These are phyloP conservation scores for Penicillium bialowiezense DNA, from an alignment of 495 filamentous ascomycete genomes.

Conservation along the genomic window DNA sequence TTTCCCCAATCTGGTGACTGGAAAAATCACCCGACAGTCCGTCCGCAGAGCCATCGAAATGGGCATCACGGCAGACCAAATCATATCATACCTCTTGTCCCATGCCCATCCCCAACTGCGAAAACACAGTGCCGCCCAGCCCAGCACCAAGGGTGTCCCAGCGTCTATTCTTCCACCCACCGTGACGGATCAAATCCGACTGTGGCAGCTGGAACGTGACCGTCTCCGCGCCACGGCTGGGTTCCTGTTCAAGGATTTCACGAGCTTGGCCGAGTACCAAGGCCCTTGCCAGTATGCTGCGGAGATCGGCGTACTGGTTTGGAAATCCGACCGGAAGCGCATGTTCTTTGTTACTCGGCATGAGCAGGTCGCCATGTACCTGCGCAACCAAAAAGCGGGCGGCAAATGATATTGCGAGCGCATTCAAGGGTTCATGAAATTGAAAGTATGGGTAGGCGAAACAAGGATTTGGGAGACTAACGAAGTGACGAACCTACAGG, in stretches of 20 bases:
- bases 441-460: background rate
- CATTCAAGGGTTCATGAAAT: background rate
- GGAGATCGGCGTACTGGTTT: conserved; percentile 87
- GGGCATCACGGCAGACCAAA: conserved; percentile 93
- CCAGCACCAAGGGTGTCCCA: conserved; percentile 33
- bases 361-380: conserved; percentile 77
- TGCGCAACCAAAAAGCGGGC: conserved; percentile 57
- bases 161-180: conserved; percentile 80
- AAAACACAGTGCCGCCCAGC: conserved; percentile 53
- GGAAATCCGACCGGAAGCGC: conserved; percentile 73
- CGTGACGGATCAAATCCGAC: conserved; percentile 92
- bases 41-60: conserved; percentile 80
- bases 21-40: conserved; percentile 80
- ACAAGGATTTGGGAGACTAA: background rate
- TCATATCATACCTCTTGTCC: conserved; percentile 80
- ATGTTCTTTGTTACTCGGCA: conserved; percentile 85
- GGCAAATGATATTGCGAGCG: background rate
- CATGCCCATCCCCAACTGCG: conserved; percentile 93
- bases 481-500: conserved; percentile 3
- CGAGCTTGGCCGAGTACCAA: conserved; percentile 70
- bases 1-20: conserved; percentile 88
- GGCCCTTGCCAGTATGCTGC: conserved; percentile 75
- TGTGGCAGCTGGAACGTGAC: conserved; percentile 97
- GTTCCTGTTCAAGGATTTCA: conserved; percentile 89
- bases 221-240: conserved; percentile 78